A percentile compares a stretch with the other conserved stretches of the same genome.
Conservation (phyloP, 148 eudicot species). For the Chenopodium quinoa region DNA sequence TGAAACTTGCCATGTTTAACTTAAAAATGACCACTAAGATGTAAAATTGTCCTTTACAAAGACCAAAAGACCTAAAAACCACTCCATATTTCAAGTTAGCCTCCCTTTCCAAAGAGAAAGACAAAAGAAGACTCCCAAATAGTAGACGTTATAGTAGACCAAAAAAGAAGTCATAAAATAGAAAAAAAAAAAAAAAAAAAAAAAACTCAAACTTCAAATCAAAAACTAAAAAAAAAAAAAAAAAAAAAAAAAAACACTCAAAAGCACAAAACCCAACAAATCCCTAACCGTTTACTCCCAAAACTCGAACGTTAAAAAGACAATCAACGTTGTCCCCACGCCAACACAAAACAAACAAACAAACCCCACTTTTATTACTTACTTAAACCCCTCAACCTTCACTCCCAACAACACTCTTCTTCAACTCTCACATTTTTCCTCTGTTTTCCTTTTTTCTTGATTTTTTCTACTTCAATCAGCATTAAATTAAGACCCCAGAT, state of each 20-base stretch:
- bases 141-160: not conserved
- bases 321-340: constrained; percentile 4
- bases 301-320: constrained; percentile 21
- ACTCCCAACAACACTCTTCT: not conserved
- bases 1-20: no score
- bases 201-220: not conserved
- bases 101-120: not conserved
- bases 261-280: not conserved
- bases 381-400: not conserved
- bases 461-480: not conserved
- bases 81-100: no score
- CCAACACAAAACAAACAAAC: not conserved
- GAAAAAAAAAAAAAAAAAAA: not conserved
- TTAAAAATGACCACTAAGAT: no score
- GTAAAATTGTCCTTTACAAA: no score
- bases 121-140: not conserved
- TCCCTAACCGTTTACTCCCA: not conserved
- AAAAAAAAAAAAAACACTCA: not conserved
- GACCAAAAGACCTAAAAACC: no score
- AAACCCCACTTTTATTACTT: not conserved
- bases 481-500: not conserved
- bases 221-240: not conserved
- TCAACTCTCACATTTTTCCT: not conserved
- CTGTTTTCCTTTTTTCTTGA: not conserved
- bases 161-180: not conserved